Evolutionary conservation across 2,329 filamentous ascomycete species (phyloP), one percentile per base, ranked within the genome.

Genomic region (Kalmusia sp.): DNA sequence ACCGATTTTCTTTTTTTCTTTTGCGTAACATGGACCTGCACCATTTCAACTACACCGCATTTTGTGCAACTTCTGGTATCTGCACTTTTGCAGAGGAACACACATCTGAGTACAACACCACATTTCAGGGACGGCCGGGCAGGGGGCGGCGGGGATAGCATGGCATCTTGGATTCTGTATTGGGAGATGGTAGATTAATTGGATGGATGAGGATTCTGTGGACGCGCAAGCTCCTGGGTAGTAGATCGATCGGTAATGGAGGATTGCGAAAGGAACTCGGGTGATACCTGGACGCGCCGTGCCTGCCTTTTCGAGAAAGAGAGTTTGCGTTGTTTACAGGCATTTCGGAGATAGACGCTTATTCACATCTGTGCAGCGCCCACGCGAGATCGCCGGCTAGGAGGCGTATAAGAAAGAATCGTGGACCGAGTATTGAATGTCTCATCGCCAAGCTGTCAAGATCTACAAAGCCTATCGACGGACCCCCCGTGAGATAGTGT

Each of bases 121-220:
- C 21, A 25, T 21, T 38, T 38, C 33, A 27, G 28, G 14, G 21
- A 30, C 28, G n/a, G 21, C 12, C n/a, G 14, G 14, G 33, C 15
- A 28, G 21, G 31, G 14, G 25, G 19, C 14, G 24, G 28, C 8
- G 28, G 8, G 45, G 15, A 38, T 6, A 25, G 30, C 9, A 31
- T 12, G 39, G 39, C 25, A 25, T 25, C 17, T 15, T 6, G 30
- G 8, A 6, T 17, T 11, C 30, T 34, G 14, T 25, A 38, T 17
- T 25, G 43, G 19, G 14, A 46, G 17, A 30, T 46, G 35, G 30
- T 46, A 46, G 21, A 46, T 35, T 46, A 46, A 46, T 46, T 8
- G n/a, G 14, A 15, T 25, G 41, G 41, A 46, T n/a, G 41, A 33
- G 19, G 35, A 24, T 38, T 22, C 24, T 22, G 35, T 22, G n/a